Evolutionary conservation across 2,329 filamentous ascomycete genomes (phyloP), one percentile per base, ranked within the genome.

Genomic region (Bipolaris sorokiniana): DNA sequence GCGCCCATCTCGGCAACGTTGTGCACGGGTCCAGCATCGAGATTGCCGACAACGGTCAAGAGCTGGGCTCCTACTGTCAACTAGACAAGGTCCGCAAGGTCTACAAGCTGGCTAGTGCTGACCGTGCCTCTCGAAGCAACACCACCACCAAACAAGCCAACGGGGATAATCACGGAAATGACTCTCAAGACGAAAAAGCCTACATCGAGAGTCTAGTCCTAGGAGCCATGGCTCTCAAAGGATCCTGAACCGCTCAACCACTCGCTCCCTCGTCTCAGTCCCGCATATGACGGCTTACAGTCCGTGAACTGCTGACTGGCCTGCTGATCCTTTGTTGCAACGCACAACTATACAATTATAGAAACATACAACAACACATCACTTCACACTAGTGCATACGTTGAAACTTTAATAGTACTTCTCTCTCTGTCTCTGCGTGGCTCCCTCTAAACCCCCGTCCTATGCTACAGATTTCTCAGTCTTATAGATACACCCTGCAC

Each of bases 141-240:
- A 66, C 62, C 51, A 64, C 54, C 47, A 64, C 53, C 16, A 66
- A 62, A 52, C 71, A 65, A 54, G 64, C 53, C 15, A 63, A 67
- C 45, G 68, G 62, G 18, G 47, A 33, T 15, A 40, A 33, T 26
- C 13, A 38, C 16, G 18, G 52, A 16, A 75, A 81, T 7, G 77
- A 77, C 59, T 49, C 80, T 22, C 63, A 67, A 18, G 69, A 77
- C 60, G 82, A 79, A 68, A 78, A 74, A 54, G 79, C 73, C 56
- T 84, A 90, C 67, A 80, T 90, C 41, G 91, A 96, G 71, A 81
- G 84, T 51, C 81, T 90, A 40, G 81, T 94, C 5, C 68, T 97
- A 51, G 88, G 90, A 1, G 84, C 86, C 15, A 96, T 97, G 85
- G 91, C 92, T 1, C 74, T 95, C 64, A 86, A 90, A 63, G 89